Evolutionary conservation across 2,329 filamentous ascomycete species (phyloP).

Genomic region (Thermothelomyces thermophilus): DNA sequence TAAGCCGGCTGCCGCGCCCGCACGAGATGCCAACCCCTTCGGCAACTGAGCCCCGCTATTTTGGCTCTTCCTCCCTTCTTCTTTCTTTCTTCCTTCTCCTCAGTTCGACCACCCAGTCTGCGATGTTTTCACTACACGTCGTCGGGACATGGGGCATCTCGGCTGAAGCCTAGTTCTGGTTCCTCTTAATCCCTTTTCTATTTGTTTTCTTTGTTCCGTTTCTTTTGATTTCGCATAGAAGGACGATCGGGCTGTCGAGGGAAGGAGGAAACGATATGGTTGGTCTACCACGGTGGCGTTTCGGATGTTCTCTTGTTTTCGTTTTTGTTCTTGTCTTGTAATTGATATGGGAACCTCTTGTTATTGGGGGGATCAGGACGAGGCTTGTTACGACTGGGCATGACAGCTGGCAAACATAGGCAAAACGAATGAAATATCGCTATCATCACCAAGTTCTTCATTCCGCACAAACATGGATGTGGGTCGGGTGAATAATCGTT

Average conservation of each 20-base stretch:
- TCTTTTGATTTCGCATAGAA: not conserved
- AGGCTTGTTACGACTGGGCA: conserved; percentile 15
- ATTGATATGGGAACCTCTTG: not conserved
- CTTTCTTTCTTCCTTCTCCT: not conserved
- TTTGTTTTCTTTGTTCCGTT: not conserved
- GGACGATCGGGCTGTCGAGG: not conserved
- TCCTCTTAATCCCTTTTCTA: no score
- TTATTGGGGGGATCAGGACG: not conserved
- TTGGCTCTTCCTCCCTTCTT: not conserved
- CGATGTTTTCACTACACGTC: not conserved
- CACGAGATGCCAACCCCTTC: conserved; percentile 1
- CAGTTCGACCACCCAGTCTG: not conserved
- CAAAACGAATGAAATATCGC: conserved; percentile 6
- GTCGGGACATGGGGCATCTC: not conserved
- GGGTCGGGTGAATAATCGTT: not conserved
- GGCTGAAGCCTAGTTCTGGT: not conserved
- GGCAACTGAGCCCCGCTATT: not conserved
- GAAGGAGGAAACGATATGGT: not conserved
- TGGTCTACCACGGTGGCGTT: conserved; percentile 9
- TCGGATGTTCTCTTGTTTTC: not conserved
- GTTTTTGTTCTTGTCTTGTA: not conserved
- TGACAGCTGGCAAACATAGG: conserved; percentile 19
- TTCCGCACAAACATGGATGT: not conserved
- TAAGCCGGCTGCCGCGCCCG: conserved; percentile 17
- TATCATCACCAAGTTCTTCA: not conserved